Evolutionary conservation across 2,329 filamentous ascomycete genomes (phyloP).

Genomic region (Scedosporium minutisporum): DNA sequence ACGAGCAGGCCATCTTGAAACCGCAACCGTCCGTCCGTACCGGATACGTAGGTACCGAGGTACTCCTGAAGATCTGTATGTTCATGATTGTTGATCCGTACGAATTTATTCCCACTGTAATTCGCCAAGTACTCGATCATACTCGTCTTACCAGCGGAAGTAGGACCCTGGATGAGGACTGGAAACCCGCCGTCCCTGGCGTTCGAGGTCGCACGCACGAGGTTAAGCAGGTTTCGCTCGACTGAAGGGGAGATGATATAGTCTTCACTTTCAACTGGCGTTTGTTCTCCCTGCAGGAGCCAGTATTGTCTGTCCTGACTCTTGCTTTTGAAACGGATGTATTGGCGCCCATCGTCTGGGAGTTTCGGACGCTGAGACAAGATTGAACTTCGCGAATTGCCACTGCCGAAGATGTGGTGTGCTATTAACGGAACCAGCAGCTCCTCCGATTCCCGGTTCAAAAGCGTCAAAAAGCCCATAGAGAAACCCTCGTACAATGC

Average conservation of each 20-base stretch:
- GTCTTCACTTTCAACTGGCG: constrained; percentile 62
- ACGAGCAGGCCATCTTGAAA: constrained; percentile 95
- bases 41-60: constrained; percentile 85
- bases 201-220: constrained; percentile 89
- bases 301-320: constrained; percentile 69
- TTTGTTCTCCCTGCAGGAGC: constrained; percentile 67
- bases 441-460: constrained; percentile 73
- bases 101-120: constrained; percentile 90
- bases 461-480: constrained; percentile 91
- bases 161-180: constrained; percentile 91
- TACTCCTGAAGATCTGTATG: constrained; percentile 98
- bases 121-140: constrained; percentile 99
- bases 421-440: constrained; percentile 71
- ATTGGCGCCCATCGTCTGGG: constrained; percentile 65
- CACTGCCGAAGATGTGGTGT: constrained; percentile 63
- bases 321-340: constrained; percentile 67
- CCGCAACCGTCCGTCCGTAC: constrained; percentile 68
- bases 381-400: constrained; percentile 48
- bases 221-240: constrained; percentile 84
- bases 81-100: constrained; percentile 98
- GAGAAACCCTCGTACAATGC: constrained; percentile 91
- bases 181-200: constrained; percentile 59
- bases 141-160: constrained; percentile 94
- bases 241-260: constrained; percentile 98
- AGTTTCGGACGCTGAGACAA: constrained; percentile 69